Evolutionary conservation across 179 eudicot genomes (phyloP).

Genomic region (Amaranthus tricolor): DNA sequence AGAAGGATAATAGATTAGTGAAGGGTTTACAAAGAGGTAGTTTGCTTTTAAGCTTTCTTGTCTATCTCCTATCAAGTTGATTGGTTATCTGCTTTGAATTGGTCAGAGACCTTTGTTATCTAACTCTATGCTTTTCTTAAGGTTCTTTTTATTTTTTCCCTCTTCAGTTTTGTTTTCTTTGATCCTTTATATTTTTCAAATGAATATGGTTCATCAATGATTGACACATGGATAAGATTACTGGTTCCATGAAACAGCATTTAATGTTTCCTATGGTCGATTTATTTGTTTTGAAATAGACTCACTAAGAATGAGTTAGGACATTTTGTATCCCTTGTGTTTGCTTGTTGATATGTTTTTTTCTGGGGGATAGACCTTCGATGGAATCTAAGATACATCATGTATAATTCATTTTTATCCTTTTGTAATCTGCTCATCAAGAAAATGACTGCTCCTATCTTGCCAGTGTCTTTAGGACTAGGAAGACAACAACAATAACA

Average conservation of each 20-base stretch:
- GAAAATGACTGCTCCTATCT: background rate
- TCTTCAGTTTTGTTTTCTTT: background rate
- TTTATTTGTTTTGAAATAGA: background rate
- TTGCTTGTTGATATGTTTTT: background rate
- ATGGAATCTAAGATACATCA: background rate
- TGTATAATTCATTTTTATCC: background rate
- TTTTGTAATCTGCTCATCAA: background rate
- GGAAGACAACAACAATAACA: background rate
- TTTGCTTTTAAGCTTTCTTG: slow-evolving; percentile 4
- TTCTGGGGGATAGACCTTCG: background rate
- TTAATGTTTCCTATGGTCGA: background rate
- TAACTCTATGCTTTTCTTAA: too few species aligned
- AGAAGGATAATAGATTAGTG: slow-evolving; percentile 72
- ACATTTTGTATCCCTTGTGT: background rate
- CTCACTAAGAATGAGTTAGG: background rate
- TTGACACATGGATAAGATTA: background rate
- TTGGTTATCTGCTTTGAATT: slow-evolving; percentile 16
- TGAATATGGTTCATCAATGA: background rate
- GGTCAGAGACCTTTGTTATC: background rate
- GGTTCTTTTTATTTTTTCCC: background rate
- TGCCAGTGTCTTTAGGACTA: background rate
- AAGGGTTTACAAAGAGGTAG: slow-evolving; percentile 99
- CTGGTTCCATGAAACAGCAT: slow-evolving; percentile 4
- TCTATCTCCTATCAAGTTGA: slow-evolving; percentile 3
- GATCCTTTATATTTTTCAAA: background rate